Percentiles rank a stretch among this genome's conserved stretches.
These are phyloP conservation scores for Rhytidhysteron rufulum DNA, from an alignment of 2,329 filamentous ascomycete species.

Conservation along the genomic window DNA sequence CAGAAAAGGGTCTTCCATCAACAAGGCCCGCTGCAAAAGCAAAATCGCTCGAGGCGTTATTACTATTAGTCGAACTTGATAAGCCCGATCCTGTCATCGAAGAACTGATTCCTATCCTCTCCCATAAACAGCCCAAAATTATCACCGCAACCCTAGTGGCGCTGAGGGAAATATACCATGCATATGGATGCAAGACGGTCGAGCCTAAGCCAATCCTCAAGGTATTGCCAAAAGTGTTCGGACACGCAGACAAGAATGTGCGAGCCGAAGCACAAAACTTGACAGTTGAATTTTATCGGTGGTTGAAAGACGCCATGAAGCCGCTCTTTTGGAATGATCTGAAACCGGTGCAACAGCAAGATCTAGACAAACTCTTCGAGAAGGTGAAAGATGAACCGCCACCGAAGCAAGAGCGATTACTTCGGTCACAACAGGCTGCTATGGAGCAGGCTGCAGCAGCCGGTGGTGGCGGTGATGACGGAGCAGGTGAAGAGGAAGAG, in stretches of 20 bases:
- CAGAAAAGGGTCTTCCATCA: constrained; percentile 86
- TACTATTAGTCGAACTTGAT: constrained; percentile 89
- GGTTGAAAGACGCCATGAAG: constrained; percentile 97
- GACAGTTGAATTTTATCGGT: constrained; percentile 91
- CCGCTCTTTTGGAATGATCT: constrained; percentile 95
- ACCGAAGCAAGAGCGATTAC: constrained; percentile 84
- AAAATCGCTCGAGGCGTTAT: constrained; percentile 76
- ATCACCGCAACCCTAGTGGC: constrained; percentile 72
- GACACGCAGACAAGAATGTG: constrained; percentile 97
- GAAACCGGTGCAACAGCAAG: constrained; percentile 91
- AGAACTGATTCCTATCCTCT: constrained; percentile 76
- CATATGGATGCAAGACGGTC: constrained; percentile 89
- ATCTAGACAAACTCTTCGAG: constrained; percentile 91
- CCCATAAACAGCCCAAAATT: constrained; percentile 89
- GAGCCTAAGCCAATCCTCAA: constrained; percentile 93
- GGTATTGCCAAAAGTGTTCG: constrained; percentile 81
- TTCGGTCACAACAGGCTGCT: constrained; percentile 83
- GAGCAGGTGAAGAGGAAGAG: constrained; percentile 59
- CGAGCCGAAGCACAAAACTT: constrained; percentile 89
- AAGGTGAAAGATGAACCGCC: constrained; percentile 81
- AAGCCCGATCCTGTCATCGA: constrained; percentile 81
- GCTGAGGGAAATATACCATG: constrained; percentile 81
- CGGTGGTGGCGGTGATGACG: constrained; percentile 44
- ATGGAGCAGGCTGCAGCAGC: constrained; percentile 63
- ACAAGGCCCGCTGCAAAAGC: constrained; percentile 86